phyloP scores from a whole-genome alignment of 805 yeast species.

The Starmerella bacillaris region DNA sequence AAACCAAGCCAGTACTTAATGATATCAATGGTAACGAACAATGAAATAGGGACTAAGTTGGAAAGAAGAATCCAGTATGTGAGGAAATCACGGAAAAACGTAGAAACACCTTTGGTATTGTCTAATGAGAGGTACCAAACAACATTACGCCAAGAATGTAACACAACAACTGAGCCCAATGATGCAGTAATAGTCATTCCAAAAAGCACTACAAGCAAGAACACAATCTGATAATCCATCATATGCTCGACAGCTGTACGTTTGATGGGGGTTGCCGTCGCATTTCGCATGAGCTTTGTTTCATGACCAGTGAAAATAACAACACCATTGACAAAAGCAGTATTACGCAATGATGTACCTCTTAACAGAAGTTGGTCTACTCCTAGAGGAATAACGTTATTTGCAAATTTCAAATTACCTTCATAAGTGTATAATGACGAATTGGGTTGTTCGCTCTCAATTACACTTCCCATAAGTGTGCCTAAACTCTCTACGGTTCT shows the following conservation, averaged over 20 bases:
- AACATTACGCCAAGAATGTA: constrained; percentile 33
- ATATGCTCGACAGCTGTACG: constrained; percentile 92
- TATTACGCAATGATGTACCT: constrained; percentile 90
- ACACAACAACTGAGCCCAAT: constrained; percentile 67
- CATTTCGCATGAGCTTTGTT: constrained; percentile 93
- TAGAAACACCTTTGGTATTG: constrained; percentile 45
- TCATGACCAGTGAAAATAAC: constrained; percentile 96
- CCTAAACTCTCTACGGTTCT: constrained; percentile 46
- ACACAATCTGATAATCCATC: constrained; percentile 80
- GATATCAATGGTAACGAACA: constrained; percentile 89
- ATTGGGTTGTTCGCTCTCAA: constrained; percentile 82
- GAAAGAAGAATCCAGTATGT: constrained; percentile 95
- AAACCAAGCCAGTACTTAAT: constrained; percentile 91
- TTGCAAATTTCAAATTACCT: constrained; percentile 46
- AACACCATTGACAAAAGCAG: constrained; percentile 86
- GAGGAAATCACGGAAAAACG: constrained; percentile 71
- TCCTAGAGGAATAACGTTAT: constrained; percentile 38
- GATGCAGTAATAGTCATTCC: constrained; percentile 64
- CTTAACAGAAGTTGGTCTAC: constrained; percentile 86
- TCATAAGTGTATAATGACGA: constrained; percentile 87
- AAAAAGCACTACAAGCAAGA: constrained; percentile 64
- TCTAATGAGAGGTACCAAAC: constrained; percentile 50
- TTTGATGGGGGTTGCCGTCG: constrained; percentile 95
- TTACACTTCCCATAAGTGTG: constrained; percentile 32
- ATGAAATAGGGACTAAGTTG: constrained; percentile 89